Evolutionary conservation across 495 filamentous ascomycete species (phyloP).

Genomic region (Thermothielavioides terrestris): DNA sequence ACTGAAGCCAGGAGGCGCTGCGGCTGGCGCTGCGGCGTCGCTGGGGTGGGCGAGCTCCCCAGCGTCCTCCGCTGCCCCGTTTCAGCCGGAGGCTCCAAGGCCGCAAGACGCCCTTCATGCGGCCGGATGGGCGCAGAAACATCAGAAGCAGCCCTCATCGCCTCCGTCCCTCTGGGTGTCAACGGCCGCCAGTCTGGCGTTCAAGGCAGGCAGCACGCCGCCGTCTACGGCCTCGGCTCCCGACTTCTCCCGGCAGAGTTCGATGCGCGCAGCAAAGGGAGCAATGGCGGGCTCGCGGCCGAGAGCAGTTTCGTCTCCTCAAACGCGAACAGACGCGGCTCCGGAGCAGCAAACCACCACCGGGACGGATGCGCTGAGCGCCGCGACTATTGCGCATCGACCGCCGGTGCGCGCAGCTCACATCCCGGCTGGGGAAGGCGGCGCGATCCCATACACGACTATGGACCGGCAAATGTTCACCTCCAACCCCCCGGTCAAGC

Average conservation of each 20-base stretch:
- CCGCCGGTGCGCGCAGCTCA: constrained; percentile 26
- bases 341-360: constrained; percentile 53
- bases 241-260: constrained; percentile 39
- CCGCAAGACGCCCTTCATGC: constrained; percentile 68
- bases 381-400: constrained; percentile 52
- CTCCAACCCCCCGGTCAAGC: constrained; percentile 60
- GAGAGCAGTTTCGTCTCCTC: constrained; percentile 59
- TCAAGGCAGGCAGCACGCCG: constrained; percentile 24
- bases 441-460: constrained; percentile 37
- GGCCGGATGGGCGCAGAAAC: constrained; percentile 50
- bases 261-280: constrained; percentile 63
- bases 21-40: constrained; percentile 63
- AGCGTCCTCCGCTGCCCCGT: background rate
- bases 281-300: constrained; percentile 55
- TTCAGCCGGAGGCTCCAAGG: constrained; percentile 48
- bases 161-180: constrained; percentile 42
- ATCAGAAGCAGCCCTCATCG: constrained; percentile 32
- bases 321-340: constrained; percentile 34
- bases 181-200: constrained; percentile 52
- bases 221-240: constrained; percentile 6
- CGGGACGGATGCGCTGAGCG: constrained; percentile 55
- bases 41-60: constrained; percentile 56
- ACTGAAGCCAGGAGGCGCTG: constrained; percentile 51
- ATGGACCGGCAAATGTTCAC: constrained; percentile 63
- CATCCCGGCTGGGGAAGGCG: constrained; percentile 23